These are phyloP conservation scores for Taiozyma sp. DNA, from an alignment of 1,139 yeast genomes.

Conservation along the genomic window DNA sequence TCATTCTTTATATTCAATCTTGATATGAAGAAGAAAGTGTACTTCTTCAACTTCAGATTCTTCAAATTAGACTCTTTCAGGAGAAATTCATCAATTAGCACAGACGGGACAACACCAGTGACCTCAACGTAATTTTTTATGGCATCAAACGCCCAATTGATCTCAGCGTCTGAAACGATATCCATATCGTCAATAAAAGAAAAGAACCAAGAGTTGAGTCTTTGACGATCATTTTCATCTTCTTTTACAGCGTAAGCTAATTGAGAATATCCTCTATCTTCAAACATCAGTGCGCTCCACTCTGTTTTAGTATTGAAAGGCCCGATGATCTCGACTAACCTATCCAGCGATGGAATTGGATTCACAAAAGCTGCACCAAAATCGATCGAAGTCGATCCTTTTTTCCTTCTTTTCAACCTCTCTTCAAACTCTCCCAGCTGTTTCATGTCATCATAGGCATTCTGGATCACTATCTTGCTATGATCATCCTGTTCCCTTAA, in stretches of 20 bases:
- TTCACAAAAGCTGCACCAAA: conserved; percentile 5
- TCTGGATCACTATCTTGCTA: background rate
- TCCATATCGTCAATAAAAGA: conserved; percentile 5
- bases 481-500: conserved; percentile 2
- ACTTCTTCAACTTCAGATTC: conserved; percentile 1
- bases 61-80: conserved; percentile 2
- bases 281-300: conserved; percentile 9
- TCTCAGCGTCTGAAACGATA: background rate
- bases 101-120: conserved; percentile 5
- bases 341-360: conserved; percentile 14
- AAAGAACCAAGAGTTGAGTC: conserved; percentile 10
- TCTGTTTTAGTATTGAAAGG: conserved; percentile 16
- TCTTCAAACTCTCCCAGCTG: conserved; percentile 10
- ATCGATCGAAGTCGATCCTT: conserved; percentile 6
- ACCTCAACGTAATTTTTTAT: conserved; percentile 3
- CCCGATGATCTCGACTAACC: conserved; percentile 18
- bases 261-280: conserved; percentile 5
- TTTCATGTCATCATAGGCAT: conserved; percentile 3
- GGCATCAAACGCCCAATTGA: conserved; percentile 7
- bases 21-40: conserved; percentile 8
- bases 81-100: conserved; percentile 5
- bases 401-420: conserved; percentile 14
- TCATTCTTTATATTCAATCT: conserved; percentile 1
- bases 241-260: conserved; percentile 7
- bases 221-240: background rate